Base-by-base conservation (phyloP, 169 alveolate genomes). In the Cytauxzoon felis region DNA sequence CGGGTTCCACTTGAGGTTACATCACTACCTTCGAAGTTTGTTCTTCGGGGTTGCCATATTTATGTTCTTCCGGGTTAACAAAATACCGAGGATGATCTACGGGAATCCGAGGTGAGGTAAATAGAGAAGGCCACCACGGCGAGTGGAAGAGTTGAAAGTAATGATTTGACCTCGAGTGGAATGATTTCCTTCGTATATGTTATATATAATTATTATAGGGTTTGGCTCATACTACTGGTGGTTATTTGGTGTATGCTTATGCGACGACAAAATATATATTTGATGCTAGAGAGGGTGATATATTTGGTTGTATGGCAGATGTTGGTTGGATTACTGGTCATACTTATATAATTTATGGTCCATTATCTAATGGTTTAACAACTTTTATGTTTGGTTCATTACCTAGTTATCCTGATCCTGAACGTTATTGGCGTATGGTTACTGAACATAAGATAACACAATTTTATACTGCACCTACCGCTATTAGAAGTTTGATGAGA, bases 301-400 rank as follows among this genome's bases (percentile, higher is more conserved):
- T 91, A 33, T 92, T 90, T 75, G 96, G 96, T 23, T 92, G 98
- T 64, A 92, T 95, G 38, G 97, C 98, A 5, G 99, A 96, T 80
- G 85, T 94, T 34, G 99, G 99, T 8, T 96, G 99, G 99, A 95
- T 96, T 62, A 95, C 98, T 9, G 99, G 99, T 2, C 99, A 96
- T 73, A 84, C 94, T 19, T 95, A 94, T 87, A 90, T 95, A 47
- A 87, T 93, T 27, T 96, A 96, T 83, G 99, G 98, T 13, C 98
- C 98, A 0, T 83, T 95, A 59, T 76, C 93, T 32, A 92, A 93
- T 61, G 97, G 98, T 4, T 91, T 95, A 18, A 91, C 98, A 33
- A 91, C 97, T 13, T 61, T 94, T 29, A 62, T 96, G 61, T 96
- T 92, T 76, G 96, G 95, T 66, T 96, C 98, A 13, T 91, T 92